Evolutionary conservation across 2,329 filamentous ascomycete species (phyloP).

Genomic region (Aspergillus terreus): DNA sequence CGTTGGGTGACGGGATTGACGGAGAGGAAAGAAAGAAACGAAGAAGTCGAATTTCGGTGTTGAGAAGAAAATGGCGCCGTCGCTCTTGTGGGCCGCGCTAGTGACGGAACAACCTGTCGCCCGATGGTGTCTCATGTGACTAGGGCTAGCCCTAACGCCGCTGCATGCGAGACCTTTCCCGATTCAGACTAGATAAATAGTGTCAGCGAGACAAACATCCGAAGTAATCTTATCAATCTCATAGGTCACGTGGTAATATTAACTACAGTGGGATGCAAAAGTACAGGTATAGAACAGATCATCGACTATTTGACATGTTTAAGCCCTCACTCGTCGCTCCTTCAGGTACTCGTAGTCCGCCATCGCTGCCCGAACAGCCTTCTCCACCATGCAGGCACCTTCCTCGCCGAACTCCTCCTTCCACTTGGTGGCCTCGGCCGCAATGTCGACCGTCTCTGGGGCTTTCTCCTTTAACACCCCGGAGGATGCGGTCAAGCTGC

Average conservation of each 20-base stretch:
- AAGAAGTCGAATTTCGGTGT: slow-evolving; percentile 11
- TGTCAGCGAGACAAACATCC: background rate
- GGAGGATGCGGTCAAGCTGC: slow-evolving; percentile 26
- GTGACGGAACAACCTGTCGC: slow-evolving; percentile 16
- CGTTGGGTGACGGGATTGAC: slow-evolving; percentile 46
- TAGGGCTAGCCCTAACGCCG: slow-evolving; percentile 17
- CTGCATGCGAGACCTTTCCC: background rate
- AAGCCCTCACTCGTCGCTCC: slow-evolving; percentile 17
- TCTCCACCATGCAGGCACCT: slow-evolving; percentile 20
- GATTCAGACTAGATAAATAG: background rate
- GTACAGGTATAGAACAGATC: background rate
- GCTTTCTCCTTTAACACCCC: slow-evolving; percentile 33
- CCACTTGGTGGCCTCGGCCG: slow-evolving; percentile 33
- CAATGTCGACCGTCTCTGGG: slow-evolving; percentile 29
- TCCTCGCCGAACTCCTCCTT: slow-evolving; percentile 32
- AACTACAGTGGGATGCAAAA: background rate
- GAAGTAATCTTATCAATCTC: background rate
- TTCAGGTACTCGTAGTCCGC: slow-evolving; percentile 39
- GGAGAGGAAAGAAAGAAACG: slow-evolving; percentile 28
- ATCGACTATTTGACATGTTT: background rate
- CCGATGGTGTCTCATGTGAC: slow-evolving; percentile 11
- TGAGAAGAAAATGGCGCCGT: slow-evolving; percentile 19
- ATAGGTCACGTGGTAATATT: background rate
- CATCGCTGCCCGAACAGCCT: slow-evolving; percentile 31
- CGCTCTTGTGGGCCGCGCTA: slow-evolving; percentile 34